Base-by-base conservation (phyloP, 2,329 filamentous ascomycete genomes). In the Fusarium zealandicum region DNA sequence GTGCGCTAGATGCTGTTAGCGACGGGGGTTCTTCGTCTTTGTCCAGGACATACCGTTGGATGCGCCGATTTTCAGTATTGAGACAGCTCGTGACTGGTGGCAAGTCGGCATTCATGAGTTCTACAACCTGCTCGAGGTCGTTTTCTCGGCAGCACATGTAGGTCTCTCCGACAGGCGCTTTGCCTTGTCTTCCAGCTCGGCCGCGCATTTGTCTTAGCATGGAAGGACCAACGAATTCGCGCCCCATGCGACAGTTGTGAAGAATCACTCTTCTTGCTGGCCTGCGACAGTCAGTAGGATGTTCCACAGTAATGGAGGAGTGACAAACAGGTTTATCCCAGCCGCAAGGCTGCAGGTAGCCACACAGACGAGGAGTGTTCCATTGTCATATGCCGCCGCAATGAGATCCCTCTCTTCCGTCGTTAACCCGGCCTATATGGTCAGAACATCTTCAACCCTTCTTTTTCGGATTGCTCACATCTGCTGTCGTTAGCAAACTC, bases 131-230 rank as follows among this genome's bases (percentile, higher is more conserved):
- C 66, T 90, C 86, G 12, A 92, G 72, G 62, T 92, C 90, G 9
- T 78, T 73, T 64, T 85, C 82, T 25, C 85, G 82, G 66, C 89
- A 92, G 68, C 89, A 92, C 1, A 92, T 76, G 69, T 89, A 92
- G 1, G 88, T 92, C 73, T 92, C 90, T 2, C 90, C 90, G 39
- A 90, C 76, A 43, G 90, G 87, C 49, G 90, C 88, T 67, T 91
- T 92, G 41, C 90, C 90, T 72, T 92, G 92, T 47, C 90, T 82
- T 6, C 90, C 90, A 16, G 90, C 90, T 55, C 90, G 82, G 3
- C 90, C 90, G 67, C 89, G 83, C 90, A 92, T 93, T 72, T 93
- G 90, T 41, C 89, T 84, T 72, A 93, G 77, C 86, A 93, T 90
- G 4, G 89, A 86, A 11, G 90, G 89, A 0, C 88, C 89, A n/a